Evolutionary conservation across 2,329 filamentous ascomycete genomes (phyloP), one percentile per base, ranked within the genome.

Genomic region (Fusarium sp.): DNA sequence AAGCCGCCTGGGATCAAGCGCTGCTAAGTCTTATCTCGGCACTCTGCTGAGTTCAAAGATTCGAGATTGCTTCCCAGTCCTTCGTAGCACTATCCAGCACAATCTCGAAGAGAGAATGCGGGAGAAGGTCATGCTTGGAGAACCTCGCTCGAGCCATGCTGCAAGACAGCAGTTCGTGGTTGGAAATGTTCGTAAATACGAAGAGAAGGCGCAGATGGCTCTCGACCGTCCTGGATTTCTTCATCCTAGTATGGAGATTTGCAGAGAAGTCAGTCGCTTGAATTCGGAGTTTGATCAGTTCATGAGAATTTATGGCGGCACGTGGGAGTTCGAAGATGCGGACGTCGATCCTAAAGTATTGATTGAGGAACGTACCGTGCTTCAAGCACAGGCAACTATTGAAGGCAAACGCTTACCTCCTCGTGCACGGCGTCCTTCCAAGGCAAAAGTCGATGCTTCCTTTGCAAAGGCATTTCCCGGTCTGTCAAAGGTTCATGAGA

Each of bases 1-100:
- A 1, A 27, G 63, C 0, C 72, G 75, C 14, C 70, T 75, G 7
- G 77, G 78, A 1, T 76, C 76, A 7, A 20, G 47, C 1, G 74
- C 73, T 25, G 67, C 79, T 8, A 76, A 76, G 30, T 64, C 57
- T 3, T 72, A 76, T 23, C 72, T 80, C 0, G 74, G 73, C 2
- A 65, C 45, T 3, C 56, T 80, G 10, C 67, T 80, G 10, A 76
- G 78, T 37, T 75, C 75, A 19, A 77, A 76, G 47, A 80, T 82
- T 41, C 70, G 72, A 4, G 62, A 58, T 0, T 77, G 75, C 13
- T 82, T 81, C 58, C 74, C 73, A 0, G 64, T 55, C 1, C 68
- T 80, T 15, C 68, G 74, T 23, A 52, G 41, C 0, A 71, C 62
- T 0, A 71, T 80, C 7, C 53, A 46, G 4, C 33, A 45, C 2